Evolutionary conservation across 129 eudicot genomes (phyloP), one percentile per base, ranked within the genome.

Genomic region (Helianthus annuus): DNA sequence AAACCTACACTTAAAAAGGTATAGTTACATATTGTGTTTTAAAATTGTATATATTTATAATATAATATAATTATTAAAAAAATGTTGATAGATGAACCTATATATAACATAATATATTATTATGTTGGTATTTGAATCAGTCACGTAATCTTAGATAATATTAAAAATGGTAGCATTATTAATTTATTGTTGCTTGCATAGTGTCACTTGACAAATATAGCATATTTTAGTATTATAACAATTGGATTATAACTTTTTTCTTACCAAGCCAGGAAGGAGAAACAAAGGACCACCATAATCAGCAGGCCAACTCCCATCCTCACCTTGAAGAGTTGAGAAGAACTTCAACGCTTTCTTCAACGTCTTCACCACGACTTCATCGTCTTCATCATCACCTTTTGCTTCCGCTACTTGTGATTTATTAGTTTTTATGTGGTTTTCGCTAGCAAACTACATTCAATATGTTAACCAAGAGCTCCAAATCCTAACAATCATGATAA

Each of bases 221-320:
- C 36, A 24, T 5, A 14, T 27, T 46, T 48, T 68, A 13, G 10
- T 14, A 32, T 24, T 7, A 14, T 7, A 19, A 19, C 22, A 19
- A 19, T 19, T 19, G 22, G 22, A 19, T 19, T 19, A 19, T 19
- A 19, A 19, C 22, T 19, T 19, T 19, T 15, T 73, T 61, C 62
- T 63, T 52, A 86, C 91, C 85, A 86, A 52, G 49, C 81, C 78
- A 34, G 91, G 87, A 34, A 86, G 59, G 16, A 86, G 87, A 74
- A 86, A 86, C 75, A 86, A 24, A 73, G 91, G 87, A 66, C 91
- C 87, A 10, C 83, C 91, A 80, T 77, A 86, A 71, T 86, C 91
- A 69, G 75, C 83, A 59, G 91, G 85, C 91, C 91, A 86, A 32
- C 78, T 85, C 10, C 91, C 91, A 39, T 86, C 85, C 15, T 80